Conservation (phyloP, 2,329 filamentous ascomycete species). For the Claviceps sorghi region DNA sequence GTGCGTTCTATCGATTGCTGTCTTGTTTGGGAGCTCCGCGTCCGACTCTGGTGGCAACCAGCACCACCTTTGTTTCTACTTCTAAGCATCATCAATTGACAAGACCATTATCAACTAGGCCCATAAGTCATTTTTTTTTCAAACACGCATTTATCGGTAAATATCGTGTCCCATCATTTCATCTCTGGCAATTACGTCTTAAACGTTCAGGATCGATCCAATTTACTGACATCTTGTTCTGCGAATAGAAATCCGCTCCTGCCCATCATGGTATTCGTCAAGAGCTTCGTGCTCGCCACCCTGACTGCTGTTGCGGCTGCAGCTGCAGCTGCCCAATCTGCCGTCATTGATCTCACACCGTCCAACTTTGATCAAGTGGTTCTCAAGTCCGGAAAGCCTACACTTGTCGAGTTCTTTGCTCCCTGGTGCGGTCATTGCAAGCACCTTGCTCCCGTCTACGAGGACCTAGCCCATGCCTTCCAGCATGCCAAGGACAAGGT, state of each 20-base stretch:
- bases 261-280: slow-evolving; percentile 39
- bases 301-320: slow-evolving; percentile 44
- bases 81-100: background rate
- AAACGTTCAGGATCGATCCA: background rate
- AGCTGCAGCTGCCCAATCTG: slow-evolving; percentile 41
- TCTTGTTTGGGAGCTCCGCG: background rate
- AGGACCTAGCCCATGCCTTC: slow-evolving; percentile 69
- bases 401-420: slow-evolving; percentile 94
- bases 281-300: slow-evolving; percentile 44
- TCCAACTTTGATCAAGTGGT: slow-evolving; percentile 86
- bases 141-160: background rate
- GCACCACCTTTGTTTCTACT: background rate
- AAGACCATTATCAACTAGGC: background rate
- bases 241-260: slow-evolving; percentile 2
- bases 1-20: background rate
- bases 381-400: slow-evolving; percentile 82
- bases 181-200: background rate
- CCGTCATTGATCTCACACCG: slow-evolving; percentile 79
- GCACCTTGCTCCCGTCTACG: slow-evolving; percentile 84
- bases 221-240: background rate
- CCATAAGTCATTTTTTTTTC: background rate
- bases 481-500: slow-evolving; percentile 58
- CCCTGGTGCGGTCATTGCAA: slow-evolving; percentile 99
- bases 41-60: background rate
- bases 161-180: background rate